Conservation (phyloP, 371 early-diverging fungal species). For the Haplosporangium sp. region DNA sequence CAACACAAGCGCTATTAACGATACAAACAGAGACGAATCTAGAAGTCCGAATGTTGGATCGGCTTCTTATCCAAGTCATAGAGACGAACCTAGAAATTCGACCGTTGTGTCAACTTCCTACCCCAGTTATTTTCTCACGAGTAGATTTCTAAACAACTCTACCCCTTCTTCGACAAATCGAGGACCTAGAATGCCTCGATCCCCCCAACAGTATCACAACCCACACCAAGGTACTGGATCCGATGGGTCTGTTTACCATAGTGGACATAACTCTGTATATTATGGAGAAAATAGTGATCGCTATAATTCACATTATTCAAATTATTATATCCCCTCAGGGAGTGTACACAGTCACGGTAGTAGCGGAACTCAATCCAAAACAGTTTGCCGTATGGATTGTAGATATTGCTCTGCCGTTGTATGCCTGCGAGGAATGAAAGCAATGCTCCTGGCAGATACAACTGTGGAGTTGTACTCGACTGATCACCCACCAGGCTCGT, state of each 20-base stretch:
- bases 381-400: slow-evolving; percentile 57
- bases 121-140: slow-evolving; percentile 2
- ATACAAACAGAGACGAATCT: no score
- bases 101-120: not conserved
- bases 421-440: slow-evolving; percentile 57
- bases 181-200: slow-evolving; percentile 16
- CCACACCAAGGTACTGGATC: slow-evolving; percentile 10
- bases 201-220: slow-evolving; percentile 30
- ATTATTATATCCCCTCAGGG: not conserved
- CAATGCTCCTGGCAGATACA: slow-evolving; percentile 63
- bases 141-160: slow-evolving; percentile 5
- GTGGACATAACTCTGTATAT: slow-evolving; percentile 22
- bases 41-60: no score
- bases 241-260: not conserved
- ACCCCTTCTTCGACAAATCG: not conserved
- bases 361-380: slow-evolving; percentile 31
- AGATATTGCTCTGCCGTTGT: slow-evolving; percentile 49
- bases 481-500: slow-evolving; percentile 60
- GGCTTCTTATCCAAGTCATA: no score
- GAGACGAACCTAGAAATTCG: no score
- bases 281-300: slow-evolving; percentile 38
- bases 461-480: slow-evolving; percentile 61
- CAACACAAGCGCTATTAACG: not conserved
- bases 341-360: not conserved
- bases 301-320: slow-evolving; percentile 30